Evolutionary conservation across 2,329 filamentous ascomycete genomes (phyloP).

Genomic region (Passalora sequoiae): DNA sequence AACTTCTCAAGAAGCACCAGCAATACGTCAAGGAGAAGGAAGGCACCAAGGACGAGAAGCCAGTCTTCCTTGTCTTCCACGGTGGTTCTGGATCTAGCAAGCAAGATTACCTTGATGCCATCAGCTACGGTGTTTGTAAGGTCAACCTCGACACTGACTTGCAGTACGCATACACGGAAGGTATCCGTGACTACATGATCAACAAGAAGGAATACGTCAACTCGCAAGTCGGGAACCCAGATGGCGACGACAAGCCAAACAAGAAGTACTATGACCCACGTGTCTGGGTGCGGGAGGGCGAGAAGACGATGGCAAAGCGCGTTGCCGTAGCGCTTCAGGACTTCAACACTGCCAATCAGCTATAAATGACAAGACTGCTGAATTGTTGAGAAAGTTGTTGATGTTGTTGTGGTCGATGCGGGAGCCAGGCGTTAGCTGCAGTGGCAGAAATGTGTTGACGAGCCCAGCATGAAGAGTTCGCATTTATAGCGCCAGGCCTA

Average conservation of each 20-base stretch:
- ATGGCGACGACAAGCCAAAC: conserved; percentile 96
- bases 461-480: background rate
- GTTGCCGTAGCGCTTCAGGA: conserved; percentile 77
- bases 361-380: conserved; percentile 56
- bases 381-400: conserved; percentile 4
- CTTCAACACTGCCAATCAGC: conserved; percentile 78
- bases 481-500: no score
- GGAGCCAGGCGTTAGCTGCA: background rate
- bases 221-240: conserved; percentile 86
- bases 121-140: conserved; percentile 93
- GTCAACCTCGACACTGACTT: conserved; percentile 98
- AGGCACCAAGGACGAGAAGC: conserved; percentile 69
- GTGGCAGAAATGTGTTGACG: background rate
- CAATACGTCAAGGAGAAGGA: conserved; percentile 79
- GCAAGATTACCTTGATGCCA: conserved; percentile 84
- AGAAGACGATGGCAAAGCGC: conserved; percentile 90
- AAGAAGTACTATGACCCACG: conserved; percentile 82
- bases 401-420: background rate
- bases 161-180: conserved; percentile 87
- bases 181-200: conserved; percentile 90
- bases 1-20: conserved; percentile 96
- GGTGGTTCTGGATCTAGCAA: conserved; percentile 89
- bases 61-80: conserved; percentile 99
- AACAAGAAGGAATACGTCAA: conserved; percentile 93
- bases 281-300: conserved; percentile 93